phyloP scores from a whole-genome alignment of 345 rosid species.

The Citrus cavaleriei region DNA sequence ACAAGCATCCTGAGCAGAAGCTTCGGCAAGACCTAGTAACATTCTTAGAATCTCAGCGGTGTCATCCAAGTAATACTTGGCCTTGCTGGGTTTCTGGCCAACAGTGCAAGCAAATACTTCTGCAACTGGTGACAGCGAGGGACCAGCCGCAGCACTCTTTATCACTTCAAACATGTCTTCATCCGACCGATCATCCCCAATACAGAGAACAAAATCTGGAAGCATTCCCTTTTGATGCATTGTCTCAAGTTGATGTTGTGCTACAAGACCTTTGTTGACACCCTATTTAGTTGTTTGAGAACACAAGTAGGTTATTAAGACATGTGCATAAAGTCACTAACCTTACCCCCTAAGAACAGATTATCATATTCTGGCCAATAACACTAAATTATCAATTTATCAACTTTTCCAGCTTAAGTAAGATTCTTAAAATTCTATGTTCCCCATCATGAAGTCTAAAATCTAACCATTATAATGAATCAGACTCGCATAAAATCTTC shows the following conservation, averaged over 20 bases:
- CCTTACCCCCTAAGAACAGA: too few relatives aligned
- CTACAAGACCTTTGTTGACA: constrained; percentile 85
- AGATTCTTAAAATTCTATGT: not conserved
- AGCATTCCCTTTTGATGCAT: constrained; percentile 64
- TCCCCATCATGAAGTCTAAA: not conserved
- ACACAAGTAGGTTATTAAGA: not conserved
- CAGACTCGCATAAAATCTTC: not conserved
- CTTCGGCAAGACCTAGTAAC: constrained; percentile 59
- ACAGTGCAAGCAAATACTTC: constrained; percentile 92
- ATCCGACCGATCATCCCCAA: constrained; percentile 91
- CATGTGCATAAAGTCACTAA: not conserved
- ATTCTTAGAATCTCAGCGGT: constrained; percentile 68
- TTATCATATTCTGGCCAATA: too few relatives aligned
- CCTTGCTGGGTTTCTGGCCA: constrained; percentile 92
- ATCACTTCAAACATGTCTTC: constrained; percentile 98
- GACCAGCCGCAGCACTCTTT: constrained; percentile 51
- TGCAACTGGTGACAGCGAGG: constrained; percentile 70
- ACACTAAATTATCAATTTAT: not conserved
- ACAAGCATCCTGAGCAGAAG: constrained; percentile 35
- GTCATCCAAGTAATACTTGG: constrained; percentile 90
- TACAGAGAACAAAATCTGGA: constrained; percentile 82
- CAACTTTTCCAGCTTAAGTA: not conserved
- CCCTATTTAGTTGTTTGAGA: constrained; percentile 45
- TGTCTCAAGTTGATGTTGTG: constrained; percentile 52
- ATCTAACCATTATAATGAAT: not conserved